Evolutionary conservation across 1,139 yeast species (phyloP).

Genomic region (Lodderomyces parapsilosis): DNA sequence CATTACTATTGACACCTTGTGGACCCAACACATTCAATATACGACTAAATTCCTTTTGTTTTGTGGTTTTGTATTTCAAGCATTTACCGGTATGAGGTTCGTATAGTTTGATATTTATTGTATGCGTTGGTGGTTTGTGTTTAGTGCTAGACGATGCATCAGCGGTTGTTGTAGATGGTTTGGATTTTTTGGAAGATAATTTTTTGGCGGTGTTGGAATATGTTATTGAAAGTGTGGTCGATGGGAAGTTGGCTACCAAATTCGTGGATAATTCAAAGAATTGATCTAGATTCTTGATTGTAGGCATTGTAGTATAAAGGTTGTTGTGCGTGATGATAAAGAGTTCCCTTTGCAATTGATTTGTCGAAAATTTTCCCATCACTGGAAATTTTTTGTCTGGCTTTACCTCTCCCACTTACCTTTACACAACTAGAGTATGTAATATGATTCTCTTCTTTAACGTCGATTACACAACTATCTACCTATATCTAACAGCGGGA

Average conservation of each 20-base stretch:
- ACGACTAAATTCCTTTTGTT: constrained; percentile 76
- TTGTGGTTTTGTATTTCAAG: constrained; percentile 59
- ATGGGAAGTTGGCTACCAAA: constrained; percentile 38
- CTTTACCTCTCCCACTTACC: background rate
- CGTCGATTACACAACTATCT: background rate
- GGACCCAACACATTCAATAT: constrained; percentile 86
- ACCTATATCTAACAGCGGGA: constrained; percentile 28
- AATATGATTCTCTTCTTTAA: no score
- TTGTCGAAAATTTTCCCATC: background rate
- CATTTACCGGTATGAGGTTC: constrained; percentile 73
- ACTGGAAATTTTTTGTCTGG: background rate
- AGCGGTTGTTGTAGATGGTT: constrained; percentile 10
- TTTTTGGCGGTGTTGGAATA: constrained; percentile 29
- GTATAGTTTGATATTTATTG: constrained; percentile 63
- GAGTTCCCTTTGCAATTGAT: background rate
- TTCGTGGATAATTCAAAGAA: constrained; percentile 36
- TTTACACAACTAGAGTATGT: no score
- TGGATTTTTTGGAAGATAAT: constrained; percentile 16
- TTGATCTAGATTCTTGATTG: constrained; percentile 24
- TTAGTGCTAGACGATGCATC: background rate
- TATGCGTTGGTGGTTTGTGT: constrained; percentile 18
- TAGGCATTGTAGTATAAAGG: constrained; percentile 13
- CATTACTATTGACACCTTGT: constrained; percentile 52
- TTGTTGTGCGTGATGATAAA: background rate
- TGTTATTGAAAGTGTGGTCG: constrained; percentile 38